Percentiles rank a stretch among this genome's conserved stretches.
These are phyloP conservation scores for Cystobasidium ongulense DNA, from an alignment of 768 basidiomycete species.

Conservation along the genomic window DNA sequence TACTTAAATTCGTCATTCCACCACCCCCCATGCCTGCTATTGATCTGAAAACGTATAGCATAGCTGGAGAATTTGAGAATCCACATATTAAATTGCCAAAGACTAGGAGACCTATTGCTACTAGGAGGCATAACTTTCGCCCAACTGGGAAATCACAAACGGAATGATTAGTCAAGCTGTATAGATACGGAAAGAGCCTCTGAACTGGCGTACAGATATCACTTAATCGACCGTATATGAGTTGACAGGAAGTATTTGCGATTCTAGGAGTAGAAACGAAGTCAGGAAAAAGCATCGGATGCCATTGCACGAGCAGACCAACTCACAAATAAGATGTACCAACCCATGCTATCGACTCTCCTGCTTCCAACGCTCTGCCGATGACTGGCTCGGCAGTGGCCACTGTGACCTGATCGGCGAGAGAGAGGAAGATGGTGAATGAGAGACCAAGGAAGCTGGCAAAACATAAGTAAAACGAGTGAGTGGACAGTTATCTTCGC, in stretches of 20 bases:
- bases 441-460: constrained; percentile 42
- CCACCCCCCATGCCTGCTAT: constrained; percentile 44
- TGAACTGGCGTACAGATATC: constrained; percentile 24
- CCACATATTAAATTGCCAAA: constrained; percentile 44
- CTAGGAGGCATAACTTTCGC: constrained; percentile 42
- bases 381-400: constrained; percentile 43
- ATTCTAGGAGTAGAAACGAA: constrained; percentile 9
- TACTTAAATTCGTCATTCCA: constrained; percentile 43
- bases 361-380: constrained; percentile 40
- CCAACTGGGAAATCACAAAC: constrained; percentile 38
- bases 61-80: constrained; percentile 42
- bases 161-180: constrained; percentile 34
- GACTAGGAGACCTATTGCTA: constrained; percentile 41
- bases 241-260: constrained; percentile 40
- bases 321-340: constrained; percentile 42
- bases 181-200: background rate
- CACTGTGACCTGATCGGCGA: constrained; percentile 42
- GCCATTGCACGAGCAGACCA: constrained; percentile 34
- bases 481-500: background rate
- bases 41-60: constrained; percentile 43
- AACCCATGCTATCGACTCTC: constrained; percentile 42
- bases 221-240: constrained; percentile 38
- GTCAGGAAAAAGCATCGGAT: background rate
- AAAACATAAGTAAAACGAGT: background rate
- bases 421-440: constrained; percentile 42